phyloP scores from a whole-genome alignment of 495 filamentous ascomycete species.

The Ramalina intermedia region DNA sequence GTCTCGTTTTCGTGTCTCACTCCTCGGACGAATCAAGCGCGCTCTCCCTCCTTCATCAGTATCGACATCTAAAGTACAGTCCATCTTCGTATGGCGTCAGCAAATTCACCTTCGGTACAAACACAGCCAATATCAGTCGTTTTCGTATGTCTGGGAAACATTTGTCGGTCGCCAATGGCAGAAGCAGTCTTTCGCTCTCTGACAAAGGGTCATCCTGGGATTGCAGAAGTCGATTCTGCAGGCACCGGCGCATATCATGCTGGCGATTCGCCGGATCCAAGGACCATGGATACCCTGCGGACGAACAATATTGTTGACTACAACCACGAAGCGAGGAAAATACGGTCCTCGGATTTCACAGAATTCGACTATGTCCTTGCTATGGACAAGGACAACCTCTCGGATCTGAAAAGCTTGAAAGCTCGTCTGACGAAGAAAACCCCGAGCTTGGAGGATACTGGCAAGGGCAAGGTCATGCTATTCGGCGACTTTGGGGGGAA shows the following conservation, averaged over 20 bases:
- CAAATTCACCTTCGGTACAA: too few species aligned
- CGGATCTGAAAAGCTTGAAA: constrained; percentile 48
- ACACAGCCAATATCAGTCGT: constrained; percentile 53
- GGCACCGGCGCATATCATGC: constrained; percentile 73
- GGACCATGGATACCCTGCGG: constrained; percentile 70
- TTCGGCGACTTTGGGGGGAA: constrained; percentile 70
- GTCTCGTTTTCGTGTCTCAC: too few species aligned
- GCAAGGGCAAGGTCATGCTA: constrained; percentile 43
- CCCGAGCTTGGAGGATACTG: constrained; percentile 22
- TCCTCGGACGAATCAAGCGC: too few species aligned
- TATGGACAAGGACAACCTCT: constrained; percentile 81
- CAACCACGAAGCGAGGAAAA: constrained; percentile 60
- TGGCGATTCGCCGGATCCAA: constrained; percentile 57
- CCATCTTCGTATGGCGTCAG: too few species aligned
- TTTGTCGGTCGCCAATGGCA: constrained; percentile 89
- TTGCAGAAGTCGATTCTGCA: constrained; percentile 68
- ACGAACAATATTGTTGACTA: constrained; percentile 63
- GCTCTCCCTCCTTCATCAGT: too few species aligned
- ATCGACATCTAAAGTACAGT: too few species aligned
- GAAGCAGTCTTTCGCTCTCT: constrained; percentile 79
- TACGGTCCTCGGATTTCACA: constrained; percentile 56
- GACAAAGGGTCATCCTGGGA: constrained; percentile 43
- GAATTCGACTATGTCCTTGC: constrained; percentile 86
- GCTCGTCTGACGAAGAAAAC: constrained; percentile 35
- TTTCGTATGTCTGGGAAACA: constrained; percentile 95